A percentile compares a stretch with the other conserved stretches of the same genome.
Conservation (phyloP, 192 early-diverging fungal species). For the Backusella macrospora region DNA sequence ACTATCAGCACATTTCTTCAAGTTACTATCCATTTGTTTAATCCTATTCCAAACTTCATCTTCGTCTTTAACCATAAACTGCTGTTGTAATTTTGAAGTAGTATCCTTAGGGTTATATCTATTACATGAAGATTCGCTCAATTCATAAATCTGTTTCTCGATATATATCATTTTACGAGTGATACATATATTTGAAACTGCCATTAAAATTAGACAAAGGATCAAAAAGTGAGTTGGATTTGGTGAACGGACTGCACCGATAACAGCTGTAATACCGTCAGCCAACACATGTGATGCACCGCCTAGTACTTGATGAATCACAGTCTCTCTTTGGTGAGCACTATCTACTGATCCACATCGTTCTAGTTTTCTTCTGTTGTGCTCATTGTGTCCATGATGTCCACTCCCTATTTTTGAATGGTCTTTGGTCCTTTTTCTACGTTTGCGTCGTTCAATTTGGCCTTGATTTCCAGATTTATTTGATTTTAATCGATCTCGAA, state of each 20-base stretch:
- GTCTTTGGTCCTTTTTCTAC: neutral
- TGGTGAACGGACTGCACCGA: neutral
- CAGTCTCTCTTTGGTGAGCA: neutral
- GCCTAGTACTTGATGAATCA: neutral
- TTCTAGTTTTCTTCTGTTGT: neutral
- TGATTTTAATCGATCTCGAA: conserved; percentile 44
- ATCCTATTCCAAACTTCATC: conserved; percentile 20
- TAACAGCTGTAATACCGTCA: neutral
- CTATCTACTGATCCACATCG: too few species aligned
- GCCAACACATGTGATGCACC: neutral
- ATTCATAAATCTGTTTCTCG: conserved; percentile 15
- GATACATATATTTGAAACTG: conserved; percentile 17
- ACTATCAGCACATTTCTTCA: too few species aligned
- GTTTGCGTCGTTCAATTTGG: neutral
- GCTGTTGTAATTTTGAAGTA: neutral
- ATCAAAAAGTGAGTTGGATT: conserved; percentile 4
- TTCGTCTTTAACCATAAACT: neutral
- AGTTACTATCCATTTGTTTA: neutral
- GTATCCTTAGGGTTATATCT: too few species aligned
- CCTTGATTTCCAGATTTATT: conserved; percentile 9
- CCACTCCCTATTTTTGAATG: neutral
- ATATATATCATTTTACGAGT: conserved; percentile 11
- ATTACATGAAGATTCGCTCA: neutral
- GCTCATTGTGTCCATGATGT: neutral
- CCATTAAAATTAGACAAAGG: conserved; percentile 3